A percentile compares a stretch with the other conserved stretches of the same genome.
Conservation (phyloP, 1,139 yeast genomes). For the Sugiyamaella sp. region DNA sequence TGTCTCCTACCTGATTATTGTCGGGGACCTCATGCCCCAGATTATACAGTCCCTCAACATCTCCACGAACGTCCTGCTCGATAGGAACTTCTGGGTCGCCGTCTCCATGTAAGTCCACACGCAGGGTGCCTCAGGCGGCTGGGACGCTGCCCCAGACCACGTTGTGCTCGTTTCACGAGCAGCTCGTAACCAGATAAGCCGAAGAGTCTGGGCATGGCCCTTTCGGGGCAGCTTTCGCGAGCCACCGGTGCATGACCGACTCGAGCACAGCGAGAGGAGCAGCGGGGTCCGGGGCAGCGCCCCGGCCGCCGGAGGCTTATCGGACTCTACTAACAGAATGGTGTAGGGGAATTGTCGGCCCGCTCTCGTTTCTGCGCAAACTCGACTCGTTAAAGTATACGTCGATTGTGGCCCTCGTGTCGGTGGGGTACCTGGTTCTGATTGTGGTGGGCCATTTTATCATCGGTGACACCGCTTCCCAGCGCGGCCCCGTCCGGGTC, state of each 20-base stretch:
- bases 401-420: conserved; percentile 77
- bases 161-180: background rate
- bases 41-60: conserved; percentile 38
- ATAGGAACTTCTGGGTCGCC: conserved; percentile 63
- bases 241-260: too few relatives aligned
- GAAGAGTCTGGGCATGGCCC: too few relatives aligned
- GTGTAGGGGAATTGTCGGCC: conserved; percentile 57
- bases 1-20: conserved; percentile 80
- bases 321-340: conserved; percentile 12
- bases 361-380: conserved; percentile 71
- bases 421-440: conserved; percentile 77
- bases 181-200: too few relatives aligned
- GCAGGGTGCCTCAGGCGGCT: background rate
- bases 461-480: conserved; percentile 47
- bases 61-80: conserved; percentile 28
- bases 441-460: conserved; percentile 70
- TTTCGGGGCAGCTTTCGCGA: too few relatives aligned
- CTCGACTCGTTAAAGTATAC: conserved; percentile 87
- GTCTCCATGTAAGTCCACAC: conserved; percentile 49
- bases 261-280: too few relatives aligned
- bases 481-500: conserved; percentile 58
- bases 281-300: too few relatives aligned
- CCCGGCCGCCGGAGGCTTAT: too few relatives aligned
- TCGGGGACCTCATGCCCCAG: conserved; percentile 88
- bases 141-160: background rate